Evolutionary conservation across 2,329 filamentous ascomycete genomes (phyloP).

Genomic region (Orbilia quercus): DNA sequence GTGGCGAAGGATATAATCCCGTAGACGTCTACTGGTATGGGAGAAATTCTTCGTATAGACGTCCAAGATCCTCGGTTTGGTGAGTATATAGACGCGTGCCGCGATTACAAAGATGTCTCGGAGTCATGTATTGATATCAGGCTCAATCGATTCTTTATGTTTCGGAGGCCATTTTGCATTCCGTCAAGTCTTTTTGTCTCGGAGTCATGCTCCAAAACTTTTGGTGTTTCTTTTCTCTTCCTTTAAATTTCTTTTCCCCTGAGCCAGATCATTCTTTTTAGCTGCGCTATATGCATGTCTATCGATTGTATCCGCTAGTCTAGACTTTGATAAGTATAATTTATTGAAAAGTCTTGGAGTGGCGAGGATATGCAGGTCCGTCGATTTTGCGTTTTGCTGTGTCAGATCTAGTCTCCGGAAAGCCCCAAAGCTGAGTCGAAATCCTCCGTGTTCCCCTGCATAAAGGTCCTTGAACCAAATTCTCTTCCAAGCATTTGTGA

Average conservation of each 20-base stretch:
- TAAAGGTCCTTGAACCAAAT: neutral
- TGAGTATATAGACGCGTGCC: neutral
- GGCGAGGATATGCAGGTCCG: neutral
- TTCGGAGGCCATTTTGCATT: neutral
- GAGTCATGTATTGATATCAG: neutral
- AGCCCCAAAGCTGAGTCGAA: neutral
- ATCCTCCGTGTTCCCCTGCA: neutral
- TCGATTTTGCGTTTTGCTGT: neutral
- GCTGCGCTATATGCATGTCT: neutral
- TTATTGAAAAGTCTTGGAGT: neutral
- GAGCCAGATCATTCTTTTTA: neutral
- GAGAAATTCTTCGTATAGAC: neutral
- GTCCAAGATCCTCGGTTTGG: neutral
- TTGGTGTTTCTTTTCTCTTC: neutral
- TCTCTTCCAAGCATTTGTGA: neutral
- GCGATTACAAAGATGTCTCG: constrained; percentile 6
- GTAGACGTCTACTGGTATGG: neutral
- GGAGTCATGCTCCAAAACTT: neutral
- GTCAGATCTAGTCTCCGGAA: neutral
- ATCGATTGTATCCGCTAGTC: neutral
- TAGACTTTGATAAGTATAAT: neutral
- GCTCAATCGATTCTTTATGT: neutral
- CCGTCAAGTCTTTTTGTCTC: neutral
- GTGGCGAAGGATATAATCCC: neutral
- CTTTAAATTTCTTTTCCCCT: neutral